phyloP scores from a whole-genome alignment of 2,329 filamentous ascomycete species.

The Tolypocladium inflatum region DNA sequence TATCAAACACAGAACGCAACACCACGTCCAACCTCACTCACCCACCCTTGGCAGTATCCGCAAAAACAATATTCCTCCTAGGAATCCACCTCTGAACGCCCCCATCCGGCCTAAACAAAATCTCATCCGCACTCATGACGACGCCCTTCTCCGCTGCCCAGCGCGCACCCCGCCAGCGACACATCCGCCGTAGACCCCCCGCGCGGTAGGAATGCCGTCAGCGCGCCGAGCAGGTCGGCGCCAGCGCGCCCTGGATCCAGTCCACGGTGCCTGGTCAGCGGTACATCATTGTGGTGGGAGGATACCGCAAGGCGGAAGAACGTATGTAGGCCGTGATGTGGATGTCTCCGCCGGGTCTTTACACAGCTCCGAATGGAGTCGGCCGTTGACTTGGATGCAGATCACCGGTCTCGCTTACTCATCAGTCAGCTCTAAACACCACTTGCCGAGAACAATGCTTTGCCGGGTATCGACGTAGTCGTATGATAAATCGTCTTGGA shows the following conservation, averaged over 20 bases:
- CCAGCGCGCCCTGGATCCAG: not conserved
- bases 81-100: not conserved
- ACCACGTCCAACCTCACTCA: too few relatives aligned
- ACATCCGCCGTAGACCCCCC: not conserved
- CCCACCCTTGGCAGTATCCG: not conserved
- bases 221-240: not conserved
- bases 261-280: not conserved
- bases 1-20: not conserved
- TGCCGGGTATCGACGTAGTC: conserved; percentile 22
- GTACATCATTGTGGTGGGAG: not conserved
- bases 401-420: not conserved
- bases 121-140: not conserved
- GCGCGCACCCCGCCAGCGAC: too few relatives aligned
- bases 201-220: not conserved
- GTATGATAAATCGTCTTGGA: conserved; percentile 2
- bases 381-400: not conserved
- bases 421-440: too few relatives aligned
- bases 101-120: not conserved
- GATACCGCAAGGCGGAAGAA: not conserved
- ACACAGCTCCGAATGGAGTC: not conserved
- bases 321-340: not conserved
- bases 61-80: not conserved
- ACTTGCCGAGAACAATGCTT: not conserved
- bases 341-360: not conserved
- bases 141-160: not conserved